A percentile compares a stretch with the other conserved stretches of the same genome.
These are phyloP conservation scores for Vitis vinifera DNA, from an alignment of 164 flowering plant species.

Conservation along the genomic window ASM3070453v1 NC_081812.1:11777001-11777500, in stretches of 20 bases:
- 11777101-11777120: constrained; percentile 48
- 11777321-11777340: constrained; percentile 55
- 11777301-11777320: constrained; percentile 45
- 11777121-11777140: constrained; percentile 43
- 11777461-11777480: constrained; percentile 49
- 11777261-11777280: constrained; percentile 27
- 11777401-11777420: constrained; percentile 50
- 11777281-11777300: constrained; percentile 48
- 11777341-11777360: constrained; percentile 57
- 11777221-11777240: constrained; percentile 45
- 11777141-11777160: constrained; percentile 38
- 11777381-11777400: constrained; percentile 50
- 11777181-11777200: constrained; percentile 25
- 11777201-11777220: constrained; percentile 24
- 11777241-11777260: constrained; percentile 38
- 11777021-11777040: constrained; percentile 55
- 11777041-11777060: constrained; percentile 49
- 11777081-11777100: constrained; percentile 34
- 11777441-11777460: constrained; percentile 42
- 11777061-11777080: constrained; percentile 40
- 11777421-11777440: constrained; percentile 27
- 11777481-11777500: constrained; percentile 40
- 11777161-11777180: constrained; percentile 34
- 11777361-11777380: constrained; percentile 41
- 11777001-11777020: constrained; percentile 37